Base-by-base conservation (phyloP, 2,329 filamentous ascomycete species). In the Calonectria fujianensis region DNA sequence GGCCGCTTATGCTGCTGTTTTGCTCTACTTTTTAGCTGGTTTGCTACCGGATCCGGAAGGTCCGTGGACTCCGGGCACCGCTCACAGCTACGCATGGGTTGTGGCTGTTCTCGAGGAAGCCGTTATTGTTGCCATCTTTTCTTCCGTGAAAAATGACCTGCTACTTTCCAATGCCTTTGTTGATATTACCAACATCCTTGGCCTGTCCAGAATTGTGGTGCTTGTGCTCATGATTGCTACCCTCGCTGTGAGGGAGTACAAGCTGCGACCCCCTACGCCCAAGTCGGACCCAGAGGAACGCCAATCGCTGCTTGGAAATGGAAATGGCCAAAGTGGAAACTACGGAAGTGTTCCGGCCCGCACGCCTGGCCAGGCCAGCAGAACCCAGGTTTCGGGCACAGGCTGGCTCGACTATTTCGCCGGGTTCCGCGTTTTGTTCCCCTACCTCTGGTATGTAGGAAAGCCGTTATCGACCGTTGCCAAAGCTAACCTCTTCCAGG, bases 351-450 rank as follows among this genome's bases (percentile, higher is more conserved):
- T 78, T 11, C 76, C 54, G 29, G 63, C 37, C 24, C 6, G 1
- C 54, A 72, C 11, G 35, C 79, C 4, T 52, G 64, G 0, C 48
- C 78, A 16, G 72, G 70, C 74, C 4, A 76, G 77, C 45, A 78
- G 82, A 65, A 81, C 84, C 13, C 82, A 85, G 57, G 81, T 83
- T 35, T 82, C 84, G 3, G 82, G 83, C 2, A 84, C 82, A 0
- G 82, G 86, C 3, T 89, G 87, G 87, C 80, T 88, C 13, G 86
- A 88, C 74, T 89, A 89, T 73, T 82, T 88, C 74, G 83, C 85
- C 16, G 87, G 87, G 0, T 88, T 88, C 75, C 77, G 83, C 18
- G 83, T 87, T 13, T 80, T 89, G 8, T 88, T 88, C 39, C 87
- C 87, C 2, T 88, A 87, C 54, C 80, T 89, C 2, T 89, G 87